Evolutionary conservation across 371 early-diverging fungal genomes (phyloP).

Genomic region (Haplosporangium sp.): DNA sequence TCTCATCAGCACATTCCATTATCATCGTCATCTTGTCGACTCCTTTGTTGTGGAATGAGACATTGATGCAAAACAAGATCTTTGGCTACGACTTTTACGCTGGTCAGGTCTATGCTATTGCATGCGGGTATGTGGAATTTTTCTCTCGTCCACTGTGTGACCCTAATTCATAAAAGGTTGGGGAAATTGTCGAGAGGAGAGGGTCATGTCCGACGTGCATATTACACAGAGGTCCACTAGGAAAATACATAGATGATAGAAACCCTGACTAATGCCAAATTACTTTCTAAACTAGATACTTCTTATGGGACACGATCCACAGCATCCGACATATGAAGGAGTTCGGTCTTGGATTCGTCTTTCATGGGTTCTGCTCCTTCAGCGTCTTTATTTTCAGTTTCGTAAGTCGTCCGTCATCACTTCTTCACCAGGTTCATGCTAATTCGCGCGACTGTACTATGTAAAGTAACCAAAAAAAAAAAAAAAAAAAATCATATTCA

Average conservation of each 20-base stretch:
- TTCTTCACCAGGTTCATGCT: neutral
- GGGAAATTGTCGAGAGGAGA: too few species aligned
- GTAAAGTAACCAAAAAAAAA: neutral
- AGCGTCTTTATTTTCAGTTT: constrained; percentile 78
- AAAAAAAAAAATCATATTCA: neutral
- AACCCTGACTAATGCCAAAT: constrained; percentile 29
- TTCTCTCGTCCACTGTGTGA: neutral
- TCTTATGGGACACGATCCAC: constrained; percentile 89
- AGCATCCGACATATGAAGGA: constrained; percentile 75
- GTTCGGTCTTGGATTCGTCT: constrained; percentile 83
- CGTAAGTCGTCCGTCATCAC: constrained; percentile 61
- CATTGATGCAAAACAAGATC: constrained; percentile 73
- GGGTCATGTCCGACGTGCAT: too few species aligned
- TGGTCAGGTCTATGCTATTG: constrained; percentile 81
- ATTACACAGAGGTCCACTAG: neutral
- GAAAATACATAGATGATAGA: neutral
- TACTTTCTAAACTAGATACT: constrained; percentile 72
- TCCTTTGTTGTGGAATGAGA: constrained; percentile 72
- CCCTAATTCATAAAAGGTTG: neutral
- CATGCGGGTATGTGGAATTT: constrained; percentile 76
- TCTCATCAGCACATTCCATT: constrained; percentile 67
- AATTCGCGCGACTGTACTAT: neutral
- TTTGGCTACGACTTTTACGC: constrained; percentile 81
- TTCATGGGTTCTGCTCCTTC: constrained; percentile 86
- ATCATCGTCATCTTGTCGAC: constrained; percentile 70